Evolutionary conservation across 495 filamentous ascomycete genomes (phyloP), one percentile per base, ranked within the genome.

Genomic region (Aspergillus ellipticus): DNA sequence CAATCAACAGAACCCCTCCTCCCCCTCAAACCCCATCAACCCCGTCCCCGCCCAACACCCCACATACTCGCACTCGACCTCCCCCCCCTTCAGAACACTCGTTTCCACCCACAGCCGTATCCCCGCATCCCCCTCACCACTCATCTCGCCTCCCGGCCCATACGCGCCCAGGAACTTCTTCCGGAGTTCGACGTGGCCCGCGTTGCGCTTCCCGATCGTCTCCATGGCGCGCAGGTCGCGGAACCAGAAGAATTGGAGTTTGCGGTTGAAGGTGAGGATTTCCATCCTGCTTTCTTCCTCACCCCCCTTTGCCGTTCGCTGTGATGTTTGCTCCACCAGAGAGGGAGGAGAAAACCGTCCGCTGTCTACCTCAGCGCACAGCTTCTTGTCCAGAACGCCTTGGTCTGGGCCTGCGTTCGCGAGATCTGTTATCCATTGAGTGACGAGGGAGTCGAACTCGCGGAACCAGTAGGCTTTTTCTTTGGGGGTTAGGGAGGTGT

Each of bases 61-160:
- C 22, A 70, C 52, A 55, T 70, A 67, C 54, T 70, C 67, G 20
- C 62, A 64, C 48, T 70, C 60, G 46, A 70, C 48, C 49, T 67
- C 67, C 9, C 49, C 48, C 9, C 16, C 21, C 42, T 60, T 61
- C 37, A 70, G 28, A n/a, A 67, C 57, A 19, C 60, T 59, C 15
- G 61, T 61, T 43, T 70, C 67, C 20, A 64, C 67, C 63, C 63
- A 67, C 33, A 70, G 31, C 3, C 52, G 33, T 15, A 63, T 24
- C 31, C 62, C 55, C n/a, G n/a, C n/a, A n/a, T n/a, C n/a, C 16
- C 60, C 65, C 15, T 58, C 16, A 6, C 28, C 42, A 17, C 16
- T 37, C 50, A 63, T 26, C 6, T 31, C 55, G 13, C 67, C 63
- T 0, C 47, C 59, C 10, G 62, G 62, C 3, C 63, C 58, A 60